Conservation (phyloP, 352 stramenopile genomes). For the Phytophthora boehmeriae region DNA sequence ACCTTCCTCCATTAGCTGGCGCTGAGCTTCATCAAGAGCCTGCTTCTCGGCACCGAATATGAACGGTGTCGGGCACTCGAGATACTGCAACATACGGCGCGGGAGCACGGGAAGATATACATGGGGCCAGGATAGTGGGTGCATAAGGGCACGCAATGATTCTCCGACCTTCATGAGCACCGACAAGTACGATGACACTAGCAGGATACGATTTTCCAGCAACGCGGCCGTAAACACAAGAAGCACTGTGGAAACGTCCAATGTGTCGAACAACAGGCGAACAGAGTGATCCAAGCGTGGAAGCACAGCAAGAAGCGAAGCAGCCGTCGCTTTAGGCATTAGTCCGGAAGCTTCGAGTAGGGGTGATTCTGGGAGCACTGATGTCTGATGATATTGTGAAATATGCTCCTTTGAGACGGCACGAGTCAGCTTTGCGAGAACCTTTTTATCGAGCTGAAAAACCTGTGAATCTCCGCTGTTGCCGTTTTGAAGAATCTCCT, state of each 20-base stretch:
- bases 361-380: constrained; percentile 38
- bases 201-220: constrained; percentile 80
- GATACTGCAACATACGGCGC: constrained; percentile 78
- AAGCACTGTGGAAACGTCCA: constrained; percentile 77
- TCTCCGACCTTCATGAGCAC: constrained; percentile 85
- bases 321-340: constrained; percentile 31
- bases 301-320: constrained; percentile 49
- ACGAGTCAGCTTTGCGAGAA: constrained; percentile 77
- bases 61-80: constrained; percentile 87
- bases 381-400: constrained; percentile 51
- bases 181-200: constrained; percentile 82
- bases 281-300: constrained; percentile 79
- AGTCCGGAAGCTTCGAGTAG: constrained; percentile 40
- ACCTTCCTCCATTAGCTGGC: constrained; percentile 44
- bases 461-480: constrained; percentile 20
- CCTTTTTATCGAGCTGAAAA: constrained; percentile 82
- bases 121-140: constrained; percentile 86
- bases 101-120: constrained; percentile 87
- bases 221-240: constrained; percentile 81
- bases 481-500: constrained; percentile 14
- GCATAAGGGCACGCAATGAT: constrained; percentile 82
- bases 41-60: constrained; percentile 83
- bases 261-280: constrained; percentile 78
- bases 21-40: constrained; percentile 58
- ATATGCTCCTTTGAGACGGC: constrained; percentile 72